Percentiles rank a stretch among this genome's conserved stretches.
phyloP scores from a whole-genome alignment of 176 grass and related monocot species.

The Typha latifolia region DNA sequence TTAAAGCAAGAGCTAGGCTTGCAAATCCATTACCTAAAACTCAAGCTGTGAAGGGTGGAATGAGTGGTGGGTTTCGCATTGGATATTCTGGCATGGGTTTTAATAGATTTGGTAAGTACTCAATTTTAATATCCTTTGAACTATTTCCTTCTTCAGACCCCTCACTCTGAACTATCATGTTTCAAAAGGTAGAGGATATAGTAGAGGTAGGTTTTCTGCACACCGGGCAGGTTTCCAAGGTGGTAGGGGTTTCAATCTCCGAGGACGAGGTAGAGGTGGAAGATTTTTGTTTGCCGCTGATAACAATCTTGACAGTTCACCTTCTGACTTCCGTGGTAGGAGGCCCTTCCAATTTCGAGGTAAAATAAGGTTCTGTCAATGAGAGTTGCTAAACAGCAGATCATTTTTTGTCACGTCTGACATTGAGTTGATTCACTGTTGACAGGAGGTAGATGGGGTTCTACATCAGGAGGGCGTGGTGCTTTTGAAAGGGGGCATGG shows the following conservation, averaged over 20 bases:
- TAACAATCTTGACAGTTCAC: conserved; percentile 17
- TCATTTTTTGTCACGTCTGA: too few species aligned
- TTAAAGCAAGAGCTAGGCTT: conserved; percentile 49
- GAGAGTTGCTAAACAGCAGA: not conserved
- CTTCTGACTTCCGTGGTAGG: conserved; percentile 25
- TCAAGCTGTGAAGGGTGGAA: conserved; percentile 46
- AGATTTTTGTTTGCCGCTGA: conserved; percentile 18
- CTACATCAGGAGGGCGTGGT: conserved; percentile 26
- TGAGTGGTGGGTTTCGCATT: conserved; percentile 48
- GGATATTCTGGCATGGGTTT: conserved; percentile 30
- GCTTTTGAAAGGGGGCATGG: conserved; percentile 23
- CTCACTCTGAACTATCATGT: not conserved
- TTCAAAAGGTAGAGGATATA: conserved; percentile 37
- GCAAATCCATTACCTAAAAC: conserved; percentile 50
- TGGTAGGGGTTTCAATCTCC: conserved; percentile 23
- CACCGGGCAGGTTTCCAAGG: conserved; percentile 33
- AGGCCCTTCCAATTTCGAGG: conserved; percentile 30
- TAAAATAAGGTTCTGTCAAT: not conserved
- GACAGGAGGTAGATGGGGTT: conserved; percentile 26
- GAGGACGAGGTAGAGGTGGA: conserved; percentile 18
- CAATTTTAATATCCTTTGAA: conserved; percentile 3
- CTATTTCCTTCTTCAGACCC: not conserved
- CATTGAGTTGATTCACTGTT: not conserved
- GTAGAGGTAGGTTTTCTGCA: conserved; percentile 34
- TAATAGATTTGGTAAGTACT: conserved; percentile 36